Conservation (phyloP, 1,139 yeast species). For the Zygosaccharomyces pseudobailii region DNA sequence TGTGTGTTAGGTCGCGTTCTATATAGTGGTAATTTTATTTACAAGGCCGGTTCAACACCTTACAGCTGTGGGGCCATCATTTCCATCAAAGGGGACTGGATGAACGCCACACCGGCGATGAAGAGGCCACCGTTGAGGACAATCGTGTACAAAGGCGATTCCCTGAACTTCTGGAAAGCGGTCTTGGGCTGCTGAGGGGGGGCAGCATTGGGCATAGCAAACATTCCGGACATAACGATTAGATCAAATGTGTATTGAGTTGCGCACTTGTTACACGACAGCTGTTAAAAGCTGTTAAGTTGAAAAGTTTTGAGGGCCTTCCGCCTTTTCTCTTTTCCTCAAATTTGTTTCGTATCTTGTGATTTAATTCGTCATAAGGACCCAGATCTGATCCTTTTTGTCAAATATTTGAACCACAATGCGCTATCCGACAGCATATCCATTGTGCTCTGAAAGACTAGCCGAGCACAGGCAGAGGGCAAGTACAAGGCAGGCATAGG, state of each 20-base stretch:
- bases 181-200: conserved; percentile 35
- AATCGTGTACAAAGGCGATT: conserved; percentile 61
- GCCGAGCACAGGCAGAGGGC: too few species aligned
- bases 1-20: neutral
- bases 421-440: too few species aligned
- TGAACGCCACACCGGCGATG: conserved; percentile 66
- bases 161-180: conserved; percentile 48
- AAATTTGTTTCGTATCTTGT: too few species aligned
- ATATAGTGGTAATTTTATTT: conserved; percentile 3
- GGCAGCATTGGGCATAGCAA: conserved; percentile 30
- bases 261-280: neutral
- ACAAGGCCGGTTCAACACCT: conserved; percentile 23
- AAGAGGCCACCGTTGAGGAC: conserved; percentile 60
- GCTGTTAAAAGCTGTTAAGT: neutral
- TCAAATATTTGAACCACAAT: too few species aligned
- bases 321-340: neutral
- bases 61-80: conserved; percentile 70
- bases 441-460: too few species aligned
- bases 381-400: too few species aligned
- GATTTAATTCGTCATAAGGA: too few species aligned
- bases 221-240: conserved; percentile 18
- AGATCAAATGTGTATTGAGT: neutral
- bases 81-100: conserved; percentile 76
- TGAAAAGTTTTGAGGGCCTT: conserved; percentile 1
- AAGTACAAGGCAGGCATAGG: too few species aligned